Conservation (phyloP, 176 grass and related monocot genomes). For the Otatea glauca region DNA sequence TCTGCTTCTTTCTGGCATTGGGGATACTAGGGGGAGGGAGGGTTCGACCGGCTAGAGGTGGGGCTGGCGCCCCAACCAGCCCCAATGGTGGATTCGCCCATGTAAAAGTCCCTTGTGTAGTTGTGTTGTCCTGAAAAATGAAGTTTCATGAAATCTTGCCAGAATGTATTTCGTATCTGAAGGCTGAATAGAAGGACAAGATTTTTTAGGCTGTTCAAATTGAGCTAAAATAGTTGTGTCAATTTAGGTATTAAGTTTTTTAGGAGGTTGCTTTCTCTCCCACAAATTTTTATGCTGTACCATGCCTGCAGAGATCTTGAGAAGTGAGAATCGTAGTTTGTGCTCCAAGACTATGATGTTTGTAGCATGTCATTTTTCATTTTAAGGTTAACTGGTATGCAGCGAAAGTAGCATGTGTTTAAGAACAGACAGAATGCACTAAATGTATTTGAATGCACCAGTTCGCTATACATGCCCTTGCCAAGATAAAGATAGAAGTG, state of each 20-base stretch:
- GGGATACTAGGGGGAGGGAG: too few relatives aligned
- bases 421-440: background rate
- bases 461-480: background rate
- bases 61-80: too few relatives aligned
- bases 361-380: background rate
- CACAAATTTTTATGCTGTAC: background rate
- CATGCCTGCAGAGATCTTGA: background rate
- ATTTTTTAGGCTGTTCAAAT: background rate
- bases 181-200: background rate
- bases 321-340: background rate
- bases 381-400: background rate
- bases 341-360: background rate
- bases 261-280: background rate
- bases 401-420: background rate
- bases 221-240: background rate
- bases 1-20: too few relatives aligned
- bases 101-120: background rate
- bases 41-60: too few relatives aligned
- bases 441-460: background rate
- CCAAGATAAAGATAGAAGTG: constrained; percentile 11
- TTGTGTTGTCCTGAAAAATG: background rate
- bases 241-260: background rate
- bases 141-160: background rate
- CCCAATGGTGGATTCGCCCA: too few relatives aligned
- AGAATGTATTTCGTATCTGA: background rate